These are phyloP conservation scores for Rhodotorula sp. DNA, from an alignment of 1,284 basidiomycete species.

Conservation along the genomic window DNA sequence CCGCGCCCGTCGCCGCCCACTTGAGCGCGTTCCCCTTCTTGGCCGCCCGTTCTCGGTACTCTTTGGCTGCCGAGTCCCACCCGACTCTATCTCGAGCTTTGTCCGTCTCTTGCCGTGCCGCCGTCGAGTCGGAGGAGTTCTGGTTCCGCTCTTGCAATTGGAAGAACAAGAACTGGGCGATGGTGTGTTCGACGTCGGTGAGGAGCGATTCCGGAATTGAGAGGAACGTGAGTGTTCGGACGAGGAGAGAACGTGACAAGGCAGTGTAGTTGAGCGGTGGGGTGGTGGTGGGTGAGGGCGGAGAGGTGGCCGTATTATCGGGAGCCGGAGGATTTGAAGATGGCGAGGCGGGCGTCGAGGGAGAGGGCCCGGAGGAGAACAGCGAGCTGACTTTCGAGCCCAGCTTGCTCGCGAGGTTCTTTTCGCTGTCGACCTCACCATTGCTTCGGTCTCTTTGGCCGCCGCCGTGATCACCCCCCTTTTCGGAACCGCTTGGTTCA, in stretches of 20 bases:
- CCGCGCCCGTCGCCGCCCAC: slow-evolving; percentile 54
- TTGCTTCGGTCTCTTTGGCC: not conserved
- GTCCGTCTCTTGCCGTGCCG: not conserved
- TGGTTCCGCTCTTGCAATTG: slow-evolving; percentile 44
- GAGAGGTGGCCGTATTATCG: not conserved
- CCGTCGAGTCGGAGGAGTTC: not conserved
- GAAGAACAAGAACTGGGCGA: slow-evolving; percentile 51
- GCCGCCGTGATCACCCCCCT: not conserved
- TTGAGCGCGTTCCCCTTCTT: slow-evolving; percentile 44
- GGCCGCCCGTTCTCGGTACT: slow-evolving; percentile 47
- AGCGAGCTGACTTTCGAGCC: slow-evolving; percentile 15
- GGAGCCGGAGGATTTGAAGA: not conserved
- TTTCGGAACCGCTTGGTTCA: not conserved
- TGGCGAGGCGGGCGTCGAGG: not conserved
- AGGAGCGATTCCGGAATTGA: slow-evolving; percentile 46
- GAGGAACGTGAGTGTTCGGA: slow-evolving; percentile 48
- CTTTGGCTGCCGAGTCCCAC: slow-evolving; percentile 50
- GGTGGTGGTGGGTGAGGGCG: not conserved
- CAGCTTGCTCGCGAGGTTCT: not conserved
- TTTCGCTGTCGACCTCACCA: not conserved
- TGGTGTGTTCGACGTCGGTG: slow-evolving; percentile 48
- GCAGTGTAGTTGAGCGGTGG: slow-evolving; percentile 49
- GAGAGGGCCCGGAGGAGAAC: slow-evolving; percentile 5
- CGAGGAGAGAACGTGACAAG: slow-evolving; percentile 47
- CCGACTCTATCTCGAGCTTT: slow-evolving; percentile 20